A percentile compares a stretch with the other conserved stretches of the same genome.
Evolutionary conservation across 306 rosid species (phyloP).

Genomic region (Cucumis melo): DNA sequence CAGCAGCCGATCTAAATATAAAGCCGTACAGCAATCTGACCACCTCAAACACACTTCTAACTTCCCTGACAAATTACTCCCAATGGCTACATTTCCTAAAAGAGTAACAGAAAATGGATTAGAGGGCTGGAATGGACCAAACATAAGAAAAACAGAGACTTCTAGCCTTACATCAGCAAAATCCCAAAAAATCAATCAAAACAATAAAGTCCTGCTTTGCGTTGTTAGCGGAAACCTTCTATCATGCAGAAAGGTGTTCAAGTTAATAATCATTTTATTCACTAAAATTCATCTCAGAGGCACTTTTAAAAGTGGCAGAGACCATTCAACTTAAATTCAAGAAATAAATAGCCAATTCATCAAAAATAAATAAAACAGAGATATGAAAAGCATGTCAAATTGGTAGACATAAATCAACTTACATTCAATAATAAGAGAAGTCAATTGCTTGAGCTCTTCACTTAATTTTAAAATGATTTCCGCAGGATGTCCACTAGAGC

Average conservation of each 20-base stretch:
- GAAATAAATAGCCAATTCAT: not conserved
- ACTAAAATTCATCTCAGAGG: not conserved
- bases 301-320: not conserved
- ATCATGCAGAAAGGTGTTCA: not conserved
- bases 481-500: conserved; percentile 89
- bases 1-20: not conserved
- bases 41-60: not conserved
- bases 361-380: not conserved
- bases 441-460: conserved; percentile 62
- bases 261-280: not conserved
- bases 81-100: not conserved
- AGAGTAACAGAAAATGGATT: not conserved
- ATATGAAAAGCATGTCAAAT: not conserved
- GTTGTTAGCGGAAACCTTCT: not conserved
- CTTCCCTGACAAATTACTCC: not conserved
- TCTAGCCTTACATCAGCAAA: not conserved
- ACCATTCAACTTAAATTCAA: not conserved
- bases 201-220: not conserved
- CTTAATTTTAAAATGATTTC: conserved; percentile 59
- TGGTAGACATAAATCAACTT: conserved; percentile 27
- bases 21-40: not conserved
- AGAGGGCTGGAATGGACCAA: not conserved
- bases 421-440: conserved; percentile 63
- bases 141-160: not conserved
- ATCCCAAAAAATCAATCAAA: not conserved